Evolutionary conservation across 1,139 yeast genomes (phyloP), one percentile per base, ranked within the genome.

Genomic region (Taphrina betulina): DNA sequence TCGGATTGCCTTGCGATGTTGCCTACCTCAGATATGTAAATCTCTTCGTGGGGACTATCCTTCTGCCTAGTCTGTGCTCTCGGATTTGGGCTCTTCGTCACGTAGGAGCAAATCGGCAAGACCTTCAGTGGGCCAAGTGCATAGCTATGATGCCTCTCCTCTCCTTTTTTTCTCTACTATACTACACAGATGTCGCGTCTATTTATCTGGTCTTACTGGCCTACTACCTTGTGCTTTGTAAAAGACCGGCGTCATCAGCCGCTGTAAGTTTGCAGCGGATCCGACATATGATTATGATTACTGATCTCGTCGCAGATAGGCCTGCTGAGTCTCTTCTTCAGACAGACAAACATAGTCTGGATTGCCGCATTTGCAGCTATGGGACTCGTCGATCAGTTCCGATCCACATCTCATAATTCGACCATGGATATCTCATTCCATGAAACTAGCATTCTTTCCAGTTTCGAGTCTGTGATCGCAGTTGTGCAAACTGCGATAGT

Each of bases 341-440:
- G 98, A 62, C 98, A 92, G 66, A 94, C 98, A 0, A 92, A 92
- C 65, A 82, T 92, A 35, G 73, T 89, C 0, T 92, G 98, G 98
- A 75, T 82, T 4, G 81, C 78, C 0, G 46, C 46, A 7, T 38
- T 50, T 14, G 40, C 43, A 17, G 44, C 40, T 14, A 16, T 22
- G 31, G 12, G 23, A n/a, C 7, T 12, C 10, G 4, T 22, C 42
- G n/a, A n/a, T n/a, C n/a, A n/a, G n/a, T n/a, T n/a, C n/a, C n/a
- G n/a, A n/a, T n/a, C n/a, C n/a, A n/a, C n/a, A n/a, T n/a, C n/a
- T n/a, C n/a, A n/a, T n/a, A n/a, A n/a, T n/a, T n/a, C n/a, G n/a
- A n/a, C n/a, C n/a, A n/a, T n/a, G n/a, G n/a, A n/a, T n/a, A n/a
- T n/a, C n/a, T n/a, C n/a, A n/a, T n/a, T n/a, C n/a, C n/a, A n/a